phyloP scores from a whole-genome alignment of 2,329 filamentous ascomycete genomes.

The Cytospora mali region DNA sequence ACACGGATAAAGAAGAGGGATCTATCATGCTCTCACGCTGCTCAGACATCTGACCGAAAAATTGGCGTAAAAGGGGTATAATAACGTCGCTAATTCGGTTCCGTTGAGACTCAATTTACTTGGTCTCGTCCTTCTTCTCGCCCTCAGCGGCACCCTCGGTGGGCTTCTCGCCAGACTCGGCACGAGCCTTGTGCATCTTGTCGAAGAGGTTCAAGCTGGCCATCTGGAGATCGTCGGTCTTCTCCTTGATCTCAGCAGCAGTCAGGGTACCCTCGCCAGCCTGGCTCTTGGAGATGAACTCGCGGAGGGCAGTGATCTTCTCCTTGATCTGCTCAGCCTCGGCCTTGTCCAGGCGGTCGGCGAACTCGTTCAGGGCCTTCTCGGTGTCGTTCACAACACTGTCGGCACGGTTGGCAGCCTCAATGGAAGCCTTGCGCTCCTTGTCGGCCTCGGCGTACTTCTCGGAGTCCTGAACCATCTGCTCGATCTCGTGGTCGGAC shows the following conservation, averaged over 20 bases:
- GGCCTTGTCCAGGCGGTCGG: conserved; percentile 94
- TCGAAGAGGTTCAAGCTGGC: conserved; percentile 96
- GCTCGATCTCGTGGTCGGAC: conserved; percentile 90
- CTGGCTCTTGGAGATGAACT: conserved; percentile 93
- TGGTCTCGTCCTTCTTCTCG: conserved; percentile 77
- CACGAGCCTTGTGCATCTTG: conserved; percentile 98
- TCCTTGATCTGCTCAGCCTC: conserved; percentile 92
- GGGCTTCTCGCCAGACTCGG: conserved; percentile 62
- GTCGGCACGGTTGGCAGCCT: conserved; percentile 96
- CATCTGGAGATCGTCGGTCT: conserved; percentile 97
- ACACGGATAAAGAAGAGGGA: conserved; percentile 40
- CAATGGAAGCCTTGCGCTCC: conserved; percentile 93
- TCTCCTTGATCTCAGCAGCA: conserved; percentile 93
- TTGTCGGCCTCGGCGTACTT: conserved; percentile 94
- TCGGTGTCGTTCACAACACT: conserved; percentile 96
- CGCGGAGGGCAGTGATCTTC: conserved; percentile 85
- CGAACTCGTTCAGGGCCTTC: conserved; percentile 95
- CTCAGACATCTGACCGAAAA: conserved; percentile 35
- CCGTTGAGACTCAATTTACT: conserved; percentile 49
- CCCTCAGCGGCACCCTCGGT: conserved; percentile 60
- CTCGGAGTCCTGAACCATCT: conserved; percentile 98
- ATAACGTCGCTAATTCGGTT: conserved; percentile 20
- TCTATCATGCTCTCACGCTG: conserved; percentile 39
- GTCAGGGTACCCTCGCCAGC: conserved; percentile 84
- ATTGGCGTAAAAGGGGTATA: conserved; percentile 33